Base-by-base conservation (phyloP, 2,329 filamentous ascomycete genomes). In the Xylariaceae sp. region DNA sequence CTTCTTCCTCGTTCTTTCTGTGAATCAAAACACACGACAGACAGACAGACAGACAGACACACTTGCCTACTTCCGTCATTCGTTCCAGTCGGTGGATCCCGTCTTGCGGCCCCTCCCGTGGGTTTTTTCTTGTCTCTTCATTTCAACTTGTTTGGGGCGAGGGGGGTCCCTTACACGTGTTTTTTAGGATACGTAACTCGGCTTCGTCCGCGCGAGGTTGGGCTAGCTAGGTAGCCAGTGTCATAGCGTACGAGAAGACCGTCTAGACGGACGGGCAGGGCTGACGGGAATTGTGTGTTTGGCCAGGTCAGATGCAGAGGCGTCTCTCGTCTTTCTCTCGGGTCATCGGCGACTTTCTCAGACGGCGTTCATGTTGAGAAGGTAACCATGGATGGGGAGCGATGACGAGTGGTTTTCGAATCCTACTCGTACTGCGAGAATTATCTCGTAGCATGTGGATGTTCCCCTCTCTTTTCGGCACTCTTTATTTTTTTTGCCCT, bases 371-470 rank as follows among this genome's bases (percentile, higher is more conserved):
- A 41, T 63, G 18, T 53, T 60, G 13, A 34, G 37, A 35, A 35
- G 57, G 41, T 9, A 30, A 62, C 62, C 15, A 13, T 50, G 39
- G 11, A 57, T 18, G 53, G 41, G 11, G 53, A 63, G 0, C 17
- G 2, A 18, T 18, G 17, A 18, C 17, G 17, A 18, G 17, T 2
- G 2, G 1, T 18, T 18, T 64, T 63, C 37, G 55, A 61, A n/a
- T 62, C 63, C 9, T 30, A 63, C 45, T 62, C 63, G 7, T 30
- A 63, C 45, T 66, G 64, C 44, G 62, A 66, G 53, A 58, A 57
- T 47, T 65, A 55, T 11, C 9, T 30, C 23, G 11, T 11, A 18
- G 8, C 30, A 6, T 50, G 17, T 34, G 48, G 23, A 30, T 30
- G 23, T 13, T 41, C 37, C 9, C 9, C 37, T 41, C 37, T 9